phyloP scores from a whole-genome alignment of 352 stramenopile species.

The Globisporangium viniferum region DNA sequence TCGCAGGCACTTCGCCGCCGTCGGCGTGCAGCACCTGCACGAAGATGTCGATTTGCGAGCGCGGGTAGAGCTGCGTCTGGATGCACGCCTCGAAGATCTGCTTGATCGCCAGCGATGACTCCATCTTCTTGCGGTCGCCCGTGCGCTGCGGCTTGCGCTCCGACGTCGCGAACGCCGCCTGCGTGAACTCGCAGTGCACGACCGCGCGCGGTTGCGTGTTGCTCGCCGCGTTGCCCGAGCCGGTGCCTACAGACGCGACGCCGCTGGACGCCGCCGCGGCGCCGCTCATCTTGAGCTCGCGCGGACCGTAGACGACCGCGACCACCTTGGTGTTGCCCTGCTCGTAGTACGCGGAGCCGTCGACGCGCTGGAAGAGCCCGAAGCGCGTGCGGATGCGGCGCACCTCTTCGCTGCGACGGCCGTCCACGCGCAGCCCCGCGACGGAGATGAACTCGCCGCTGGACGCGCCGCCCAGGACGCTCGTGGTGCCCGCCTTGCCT shows the following conservation, averaged over 20 bases:
- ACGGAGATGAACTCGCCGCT: slow-evolving; percentile 82
- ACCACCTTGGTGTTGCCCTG: slow-evolving; percentile 91
- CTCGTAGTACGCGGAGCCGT: slow-evolving; percentile 86
- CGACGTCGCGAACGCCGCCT: slow-evolving; percentile 84
- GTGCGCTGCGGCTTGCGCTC: slow-evolving; percentile 78
- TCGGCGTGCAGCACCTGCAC: slow-evolving; percentile 91
- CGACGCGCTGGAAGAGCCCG: slow-evolving; percentile 81
- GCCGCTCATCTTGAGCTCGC: slow-evolving; percentile 57
- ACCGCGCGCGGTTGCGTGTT: slow-evolving; percentile 68
- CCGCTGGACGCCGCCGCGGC: slow-evolving; percentile 28
- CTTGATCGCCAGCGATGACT: slow-evolving; percentile 87
- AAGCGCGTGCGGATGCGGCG: slow-evolving; percentile 81
- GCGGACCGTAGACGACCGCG: slow-evolving; percentile 83
- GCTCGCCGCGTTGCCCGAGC: slow-evolving; percentile 56
- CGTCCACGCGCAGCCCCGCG: slow-evolving; percentile 80
- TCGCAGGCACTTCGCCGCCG: slow-evolving; percentile 82
- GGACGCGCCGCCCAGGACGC: slow-evolving; percentile 47
- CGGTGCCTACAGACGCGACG: slow-evolving; percentile 53
- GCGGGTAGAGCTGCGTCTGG: slow-evolving; percentile 88
- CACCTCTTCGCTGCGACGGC: slow-evolving; percentile 79
- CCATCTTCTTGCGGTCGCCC: slow-evolving; percentile 85
- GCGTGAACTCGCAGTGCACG: slow-evolving; percentile 85
- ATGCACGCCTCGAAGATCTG: slow-evolving; percentile 91
- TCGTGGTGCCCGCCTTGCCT: slow-evolving; percentile 55
- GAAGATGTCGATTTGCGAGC: slow-evolving; percentile 92